These are phyloP conservation scores for Coelastrella sp. DNA, from an alignment of 139 green algal species.

Conservation along the genomic window DNA sequence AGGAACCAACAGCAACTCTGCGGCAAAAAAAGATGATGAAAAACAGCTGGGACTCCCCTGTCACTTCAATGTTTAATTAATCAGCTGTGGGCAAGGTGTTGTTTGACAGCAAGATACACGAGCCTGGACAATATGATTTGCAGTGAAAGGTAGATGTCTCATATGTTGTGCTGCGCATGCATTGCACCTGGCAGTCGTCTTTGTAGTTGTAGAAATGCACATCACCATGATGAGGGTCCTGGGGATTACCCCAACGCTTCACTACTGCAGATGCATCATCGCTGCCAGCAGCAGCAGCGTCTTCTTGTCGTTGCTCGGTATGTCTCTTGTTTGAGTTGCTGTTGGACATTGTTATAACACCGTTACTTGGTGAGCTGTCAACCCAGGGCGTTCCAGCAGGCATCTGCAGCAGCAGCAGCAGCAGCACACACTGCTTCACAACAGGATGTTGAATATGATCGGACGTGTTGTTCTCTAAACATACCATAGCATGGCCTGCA, in stretches of 20 bases:
- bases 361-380: slow-evolving; percentile 76
- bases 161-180: not conserved
- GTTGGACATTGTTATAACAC: not conserved
- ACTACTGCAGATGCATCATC: not conserved
- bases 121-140: no score
- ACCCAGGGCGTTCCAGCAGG: slow-evolving; percentile 70
- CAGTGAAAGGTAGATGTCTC: no score
- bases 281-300: not conserved
- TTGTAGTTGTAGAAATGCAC: slow-evolving; percentile 86
- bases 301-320: no score
- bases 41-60: no score
- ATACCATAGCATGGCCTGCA: no score
- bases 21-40: no score
- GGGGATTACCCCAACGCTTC: slow-evolving; percentile 65
- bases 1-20: no score
- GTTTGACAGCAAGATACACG: no score
- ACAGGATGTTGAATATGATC: no score
- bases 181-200: slow-evolving; percentile 44
- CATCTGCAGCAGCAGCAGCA: slow-evolving; percentile 30
- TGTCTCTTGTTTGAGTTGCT: not conserved
- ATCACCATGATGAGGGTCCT: slow-evolving; percentile 66
- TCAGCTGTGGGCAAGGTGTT: no score
- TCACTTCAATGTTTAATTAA: no score
- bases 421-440: not conserved
- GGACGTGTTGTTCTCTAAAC: no score